These are phyloP conservation scores for Claviceps monticola DNA, from an alignment of 2,329 filamentous ascomycete genomes.

Conservation along the genomic window DNA sequence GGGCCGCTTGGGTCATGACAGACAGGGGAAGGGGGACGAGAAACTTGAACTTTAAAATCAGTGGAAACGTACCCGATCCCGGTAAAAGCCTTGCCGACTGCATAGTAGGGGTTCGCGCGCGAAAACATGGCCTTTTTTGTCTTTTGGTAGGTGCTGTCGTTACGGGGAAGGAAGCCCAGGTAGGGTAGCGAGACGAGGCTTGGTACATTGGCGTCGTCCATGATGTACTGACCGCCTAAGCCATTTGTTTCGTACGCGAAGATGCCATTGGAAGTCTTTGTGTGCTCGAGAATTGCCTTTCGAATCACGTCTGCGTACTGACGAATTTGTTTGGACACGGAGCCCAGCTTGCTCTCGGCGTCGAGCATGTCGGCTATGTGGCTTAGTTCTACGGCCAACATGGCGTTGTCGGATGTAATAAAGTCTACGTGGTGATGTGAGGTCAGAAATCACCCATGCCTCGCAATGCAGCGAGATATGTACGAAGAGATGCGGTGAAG, in stretches of 20 bases:
- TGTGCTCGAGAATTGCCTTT: slow-evolving; percentile 49
- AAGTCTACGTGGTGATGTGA: slow-evolving; percentile 23
- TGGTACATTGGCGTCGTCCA: slow-evolving; percentile 63
- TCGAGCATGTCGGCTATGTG: slow-evolving; percentile 48
- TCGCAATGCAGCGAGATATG: neutral
- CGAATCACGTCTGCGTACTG: slow-evolving; percentile 43
- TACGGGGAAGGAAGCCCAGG: slow-evolving; percentile 42
- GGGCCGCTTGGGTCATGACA: neutral
- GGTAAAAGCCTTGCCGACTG: slow-evolving; percentile 11
- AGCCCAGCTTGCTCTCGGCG: slow-evolving; percentile 53
- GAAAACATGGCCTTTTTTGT: slow-evolving; percentile 67
- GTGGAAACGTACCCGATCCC: slow-evolving; percentile 13
- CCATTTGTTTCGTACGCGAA: slow-evolving; percentile 70
- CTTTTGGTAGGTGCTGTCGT: slow-evolving; percentile 58
- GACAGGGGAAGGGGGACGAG: neutral
- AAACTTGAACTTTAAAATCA: too few relatives aligned
- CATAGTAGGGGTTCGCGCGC: slow-evolving; percentile 65
- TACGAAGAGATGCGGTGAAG: neutral
- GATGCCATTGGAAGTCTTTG: slow-evolving; percentile 35
- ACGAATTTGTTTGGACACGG: slow-evolving; percentile 35
- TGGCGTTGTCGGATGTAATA: slow-evolving; percentile 25
- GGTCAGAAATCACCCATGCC: neutral
- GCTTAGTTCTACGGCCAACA: slow-evolving; percentile 38
- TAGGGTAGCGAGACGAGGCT: slow-evolving; percentile 52
- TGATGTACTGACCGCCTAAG: slow-evolving; percentile 50